Base-by-base conservation (phyloP, 1,284 basidiomycete genomes). In the Porogramme epimiltina region DNA sequence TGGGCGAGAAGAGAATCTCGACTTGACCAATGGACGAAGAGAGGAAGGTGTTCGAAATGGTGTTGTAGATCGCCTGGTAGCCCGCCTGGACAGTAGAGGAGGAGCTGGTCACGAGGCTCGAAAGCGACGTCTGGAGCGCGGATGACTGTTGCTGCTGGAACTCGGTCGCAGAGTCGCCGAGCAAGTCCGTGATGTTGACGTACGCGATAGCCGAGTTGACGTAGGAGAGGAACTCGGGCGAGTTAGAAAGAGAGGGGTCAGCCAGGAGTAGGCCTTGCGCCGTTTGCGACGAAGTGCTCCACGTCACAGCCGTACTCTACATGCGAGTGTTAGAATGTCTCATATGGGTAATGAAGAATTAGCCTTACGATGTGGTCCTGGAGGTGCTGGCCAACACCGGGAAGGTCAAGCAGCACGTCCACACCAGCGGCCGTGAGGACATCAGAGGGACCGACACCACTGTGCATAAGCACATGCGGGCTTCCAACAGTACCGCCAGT, bases 371-470 rank as follows among this genome's bases (percentile, higher is more conserved):
- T 60, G 68, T 89, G 87, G 66, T 91, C 87, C 66, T 89, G 85
- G 39, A 91, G 66, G 70, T 89, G 84, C 68, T 87, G 82, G 2
- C 90, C 90, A 47, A 93, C 89, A 50, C 85, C 85, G 4, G 88
- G 86, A 2, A 90, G 72, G 54, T 82, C 81, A 37, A 73, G 55
- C 25, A 66, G 54, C 6, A 77, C 66, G 8, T 60, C 45, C 16
- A 92, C 79, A 43, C 79, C 80, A 23, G 81, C 76, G 9, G 65
- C 64, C 18, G 73, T 59, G 37, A 91, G 69, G 2, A 84, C 76
- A 43, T 79, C 78, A 47, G 63, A 67, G 4, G 87, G 85, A 0
- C 89, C 89, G 49, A 93, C 78, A 55, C 89, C 89, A 50, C 85
- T 88, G 10, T 83, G 73, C 76, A 87, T 78, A 36, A 91, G 73